phyloP scores from a whole-genome alignment of 306 rosid genomes.

The Crotalaria pallida region DNA sequence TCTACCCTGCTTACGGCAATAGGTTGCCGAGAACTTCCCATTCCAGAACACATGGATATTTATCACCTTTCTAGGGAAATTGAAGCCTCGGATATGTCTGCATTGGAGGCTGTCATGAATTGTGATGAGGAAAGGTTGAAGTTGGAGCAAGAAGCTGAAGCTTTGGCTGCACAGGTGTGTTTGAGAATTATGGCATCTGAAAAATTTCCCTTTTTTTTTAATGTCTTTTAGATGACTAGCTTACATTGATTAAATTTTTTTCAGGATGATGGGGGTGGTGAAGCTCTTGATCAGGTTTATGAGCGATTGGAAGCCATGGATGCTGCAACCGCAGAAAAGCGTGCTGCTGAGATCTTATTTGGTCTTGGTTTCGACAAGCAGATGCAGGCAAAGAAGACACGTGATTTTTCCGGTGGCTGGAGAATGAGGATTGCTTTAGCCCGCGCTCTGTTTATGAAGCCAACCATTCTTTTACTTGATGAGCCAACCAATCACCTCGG shows the following conservation, averaged over 20 bases:
- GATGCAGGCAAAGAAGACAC: conserved; percentile 91
- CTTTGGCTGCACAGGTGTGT: conserved; percentile 69
- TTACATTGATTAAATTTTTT: neutral
- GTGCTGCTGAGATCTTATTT: conserved; percentile 91
- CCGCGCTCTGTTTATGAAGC: conserved; percentile 89
- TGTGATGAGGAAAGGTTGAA: conserved; percentile 94
- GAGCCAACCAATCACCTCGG: conserved; percentile 99
- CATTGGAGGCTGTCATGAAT: conserved; percentile 81
- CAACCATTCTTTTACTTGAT: conserved; percentile 88
- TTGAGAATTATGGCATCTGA: neutral
- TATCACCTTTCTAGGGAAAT: conserved; percentile 82
- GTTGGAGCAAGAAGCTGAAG: conserved; percentile 89
- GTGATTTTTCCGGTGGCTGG: conserved; percentile 99
- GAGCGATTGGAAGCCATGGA: conserved; percentile 90
- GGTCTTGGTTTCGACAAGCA: conserved; percentile 93
- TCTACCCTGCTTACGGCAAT: conserved; percentile 87
- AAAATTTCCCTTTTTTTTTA: neutral
- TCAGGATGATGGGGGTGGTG: conserved; percentile 98
- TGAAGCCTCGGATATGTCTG: conserved; percentile 97
- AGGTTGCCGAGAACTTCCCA: conserved; percentile 85
- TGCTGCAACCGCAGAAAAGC: conserved; percentile 96
- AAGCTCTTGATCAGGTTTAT: conserved; percentile 78
- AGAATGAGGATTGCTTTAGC: conserved; percentile 99
- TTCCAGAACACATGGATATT: conserved; percentile 97
- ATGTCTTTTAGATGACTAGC: neutral